Conservation (phyloP, 345 rosid genomes). For the Eucalyptus camaldulensis region DNA sequence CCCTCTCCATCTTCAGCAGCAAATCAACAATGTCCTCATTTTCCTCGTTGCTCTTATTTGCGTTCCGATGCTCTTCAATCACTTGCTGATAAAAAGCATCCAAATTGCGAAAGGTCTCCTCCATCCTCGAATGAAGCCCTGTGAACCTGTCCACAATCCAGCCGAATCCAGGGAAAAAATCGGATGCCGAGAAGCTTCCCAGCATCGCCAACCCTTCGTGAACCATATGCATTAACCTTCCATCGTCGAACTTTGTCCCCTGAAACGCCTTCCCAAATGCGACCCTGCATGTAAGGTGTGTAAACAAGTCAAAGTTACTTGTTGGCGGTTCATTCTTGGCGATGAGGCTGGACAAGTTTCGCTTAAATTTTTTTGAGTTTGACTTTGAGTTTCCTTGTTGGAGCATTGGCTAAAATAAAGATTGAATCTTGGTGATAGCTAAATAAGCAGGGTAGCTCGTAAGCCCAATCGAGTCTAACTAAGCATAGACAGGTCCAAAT, state of each 20-base stretch:
- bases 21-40: constrained; percentile 7
- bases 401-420: background rate
- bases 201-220: background rate
- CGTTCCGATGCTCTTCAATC: background rate
- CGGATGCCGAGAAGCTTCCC: background rate
- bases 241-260: background rate
- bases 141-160: constrained; percentile 7
- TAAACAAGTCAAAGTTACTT: background rate
- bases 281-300: background rate
- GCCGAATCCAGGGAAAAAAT: constrained; percentile 4
- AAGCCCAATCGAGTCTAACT: background rate
- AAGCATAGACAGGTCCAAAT: background rate
- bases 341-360: background rate
- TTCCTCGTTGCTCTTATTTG: background rate
- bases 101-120: background rate
- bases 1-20: background rate
- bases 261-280: constrained; percentile 15
- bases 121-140: background rate
- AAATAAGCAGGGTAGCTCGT: background rate
- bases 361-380: background rate
- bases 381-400: background rate
- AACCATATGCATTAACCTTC: background rate
- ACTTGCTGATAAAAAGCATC: background rate
- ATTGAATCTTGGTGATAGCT: background rate
- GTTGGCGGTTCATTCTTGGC: background rate